Evolutionary conservation across 2,329 filamentous ascomycete species (phyloP).

Genomic region (Sodiomyces alkalinus): DNA sequence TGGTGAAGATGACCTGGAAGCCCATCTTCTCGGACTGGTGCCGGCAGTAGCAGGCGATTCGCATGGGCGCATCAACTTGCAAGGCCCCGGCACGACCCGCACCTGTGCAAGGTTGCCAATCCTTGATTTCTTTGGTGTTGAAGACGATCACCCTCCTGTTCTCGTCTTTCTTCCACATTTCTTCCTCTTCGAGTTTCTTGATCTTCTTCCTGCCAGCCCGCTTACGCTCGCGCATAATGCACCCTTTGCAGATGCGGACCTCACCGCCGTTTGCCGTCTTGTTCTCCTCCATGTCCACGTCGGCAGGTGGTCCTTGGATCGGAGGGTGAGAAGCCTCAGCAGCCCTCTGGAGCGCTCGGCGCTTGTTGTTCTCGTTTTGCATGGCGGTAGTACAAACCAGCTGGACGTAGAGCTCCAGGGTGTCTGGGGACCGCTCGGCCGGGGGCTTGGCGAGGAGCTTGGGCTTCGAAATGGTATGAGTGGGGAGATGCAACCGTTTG

Average conservation of each 20-base stretch:
- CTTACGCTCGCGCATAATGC: slow-evolving; percentile 82
- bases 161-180: slow-evolving; percentile 71
- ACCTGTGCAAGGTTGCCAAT: slow-evolving; percentile 49
- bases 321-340: slow-evolving; percentile 25
- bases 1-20: slow-evolving; percentile 85
- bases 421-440: slow-evolving; percentile 53
- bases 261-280: slow-evolving; percentile 82
- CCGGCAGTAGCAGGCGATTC: slow-evolving; percentile 92
- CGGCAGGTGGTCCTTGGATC: slow-evolving; percentile 10
- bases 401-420: slow-evolving; percentile 62
- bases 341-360: slow-evolving; percentile 51
- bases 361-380: slow-evolving; percentile 50
- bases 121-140: slow-evolving; percentile 76
- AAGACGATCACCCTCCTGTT: slow-evolving; percentile 75
- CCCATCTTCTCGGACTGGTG: slow-evolving; percentile 90
- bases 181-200: slow-evolving; percentile 85
- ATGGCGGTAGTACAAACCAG: slow-evolving; percentile 90
- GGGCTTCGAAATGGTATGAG: slow-evolving; percentile 85
- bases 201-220: slow-evolving; percentile 83
- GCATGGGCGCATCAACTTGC: slow-evolving; percentile 79
- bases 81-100: slow-evolving; percentile 40
- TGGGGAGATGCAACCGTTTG: slow-evolving; percentile 71
- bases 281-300: slow-evolving; percentile 44
- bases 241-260: slow-evolving; percentile 82
- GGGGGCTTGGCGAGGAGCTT: slow-evolving; percentile 69